Percentiles rank a stretch among this genome's conserved stretches.
Evolutionary conservation across 371 early-diverging fungal species (phyloP).

Genomic region (Apophysomyces ossiformis): DNA sequence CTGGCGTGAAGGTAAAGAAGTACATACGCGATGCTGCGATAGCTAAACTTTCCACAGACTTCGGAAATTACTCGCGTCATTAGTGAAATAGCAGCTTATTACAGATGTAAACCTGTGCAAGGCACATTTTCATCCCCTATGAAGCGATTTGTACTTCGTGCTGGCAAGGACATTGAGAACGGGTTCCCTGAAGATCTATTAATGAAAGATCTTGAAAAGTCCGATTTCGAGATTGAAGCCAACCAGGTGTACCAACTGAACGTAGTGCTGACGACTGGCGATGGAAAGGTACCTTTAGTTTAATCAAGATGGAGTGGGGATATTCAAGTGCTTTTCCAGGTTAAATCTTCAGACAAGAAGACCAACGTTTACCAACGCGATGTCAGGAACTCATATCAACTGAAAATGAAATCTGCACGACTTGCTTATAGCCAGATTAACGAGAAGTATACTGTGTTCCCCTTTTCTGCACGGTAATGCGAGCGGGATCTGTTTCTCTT

Average conservation of each 20-base stretch:
- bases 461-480: slow-evolving; percentile 73
- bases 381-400: slow-evolving; percentile 75
- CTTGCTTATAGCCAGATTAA: slow-evolving; percentile 74
- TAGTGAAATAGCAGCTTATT: slow-evolving; percentile 77
- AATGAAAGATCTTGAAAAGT: slow-evolving; percentile 60
- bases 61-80: slow-evolving; percentile 78
- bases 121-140: slow-evolving; percentile 87
- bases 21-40: background rate
- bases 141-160: slow-evolving; percentile 83
- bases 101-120: slow-evolving; percentile 86
- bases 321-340: slow-evolving; percentile 16
- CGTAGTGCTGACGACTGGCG: slow-evolving; percentile 81
- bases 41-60: slow-evolving; percentile 43
- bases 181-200: slow-evolving; percentile 76
- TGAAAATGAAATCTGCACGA: slow-evolving; percentile 88
- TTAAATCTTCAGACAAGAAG: slow-evolving; percentile 67
- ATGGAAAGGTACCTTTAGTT: slow-evolving; percentile 57
- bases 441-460: slow-evolving; percentile 78
- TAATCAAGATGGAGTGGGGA: background rate
- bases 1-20: slow-evolving; percentile 65
- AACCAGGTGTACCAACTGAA: slow-evolving; percentile 87
- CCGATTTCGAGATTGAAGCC: slow-evolving; percentile 74
- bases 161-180: slow-evolving; percentile 84
- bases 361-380: slow-evolving; percentile 87
- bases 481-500: background rate